phyloP scores from a whole-genome alignment of 1,139 yeast species.

The Geotrichum citri-aurantii region DNA sequence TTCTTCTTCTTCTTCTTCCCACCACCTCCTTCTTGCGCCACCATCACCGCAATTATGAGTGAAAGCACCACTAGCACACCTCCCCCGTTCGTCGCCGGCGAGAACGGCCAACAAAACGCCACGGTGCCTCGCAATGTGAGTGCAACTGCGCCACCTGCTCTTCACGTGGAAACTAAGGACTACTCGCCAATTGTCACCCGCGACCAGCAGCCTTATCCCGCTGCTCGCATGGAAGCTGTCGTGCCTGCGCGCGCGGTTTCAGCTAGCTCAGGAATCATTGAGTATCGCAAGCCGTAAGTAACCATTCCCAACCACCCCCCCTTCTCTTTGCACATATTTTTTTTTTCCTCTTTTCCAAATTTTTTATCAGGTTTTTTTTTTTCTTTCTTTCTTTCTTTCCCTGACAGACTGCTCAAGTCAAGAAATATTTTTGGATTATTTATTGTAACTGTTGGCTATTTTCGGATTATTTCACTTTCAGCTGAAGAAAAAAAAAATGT shows the following conservation, averaged over 20 bases:
- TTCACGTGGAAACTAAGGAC: not conserved
- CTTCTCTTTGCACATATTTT: not conserved
- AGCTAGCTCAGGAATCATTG: not conserved
- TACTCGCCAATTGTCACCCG: not conserved
- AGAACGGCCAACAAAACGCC: not conserved
- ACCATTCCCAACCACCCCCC: too few relatives aligned
- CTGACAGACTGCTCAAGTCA: not conserved
- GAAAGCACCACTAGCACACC: not conserved
- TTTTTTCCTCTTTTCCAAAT: not conserved
- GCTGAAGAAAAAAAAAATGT: not conserved
- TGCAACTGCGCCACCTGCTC: not conserved
- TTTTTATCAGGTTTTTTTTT: not conserved
- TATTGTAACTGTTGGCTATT: not conserved
- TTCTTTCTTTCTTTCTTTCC: not conserved
- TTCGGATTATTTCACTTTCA: not conserved
- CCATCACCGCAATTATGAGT: not conserved
- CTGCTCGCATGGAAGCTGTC: not conserved
- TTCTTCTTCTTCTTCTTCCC: not conserved
- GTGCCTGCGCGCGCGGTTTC: not conserved
- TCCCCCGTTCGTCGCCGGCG: not conserved
- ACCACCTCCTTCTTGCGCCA: not conserved
- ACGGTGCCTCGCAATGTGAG: not conserved
- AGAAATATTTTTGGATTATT: not conserved
- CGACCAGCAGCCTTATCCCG: not conserved
- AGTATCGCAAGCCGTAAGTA: not conserved